phyloP scores from a whole-genome alignment of 306 rosid species.

The Sechiopsis laciniata region DNA sequence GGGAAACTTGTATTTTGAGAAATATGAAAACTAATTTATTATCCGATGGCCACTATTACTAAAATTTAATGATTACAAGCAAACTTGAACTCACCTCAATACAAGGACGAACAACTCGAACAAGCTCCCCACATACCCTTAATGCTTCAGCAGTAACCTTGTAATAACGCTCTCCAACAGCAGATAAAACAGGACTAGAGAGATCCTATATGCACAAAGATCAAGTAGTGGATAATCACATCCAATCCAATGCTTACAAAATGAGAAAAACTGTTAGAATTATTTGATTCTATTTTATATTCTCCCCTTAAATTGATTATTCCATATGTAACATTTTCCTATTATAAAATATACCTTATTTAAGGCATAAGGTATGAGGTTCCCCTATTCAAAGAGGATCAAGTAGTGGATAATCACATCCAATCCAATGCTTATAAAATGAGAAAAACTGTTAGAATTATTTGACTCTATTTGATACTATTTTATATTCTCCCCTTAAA shows the following conservation, averaged over 20 bases:
- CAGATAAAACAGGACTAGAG: conserved; percentile 91
- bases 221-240: conserved; percentile 6
- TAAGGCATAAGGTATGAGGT: too few species aligned
- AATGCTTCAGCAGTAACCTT: conserved; percentile 99
- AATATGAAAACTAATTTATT: background rate
- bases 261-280: background rate
- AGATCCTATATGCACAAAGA: conserved; percentile 55
- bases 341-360: too few species aligned
- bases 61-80: background rate
- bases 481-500: too few species aligned
- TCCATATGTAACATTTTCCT: too few species aligned
- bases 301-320: too few species aligned
- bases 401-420: conserved; percentile 5
- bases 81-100: conserved; percentile 51
- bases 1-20: background rate
- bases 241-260: background rate
- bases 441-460: background rate
- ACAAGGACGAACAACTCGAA: conserved; percentile 82
- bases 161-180: conserved; percentile 97
- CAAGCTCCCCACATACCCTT: conserved; percentile 94
- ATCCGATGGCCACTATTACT: background rate
- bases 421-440: background rate
- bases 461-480: too few species aligned
- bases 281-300: too few species aligned
- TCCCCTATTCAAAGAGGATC: too few species aligned